Percentiles rank a stretch among this genome's conserved stretches.
Conservation (phyloP, 2,329 filamentous ascomycete genomes). For the Curvularia hawaiiensis region DNA sequence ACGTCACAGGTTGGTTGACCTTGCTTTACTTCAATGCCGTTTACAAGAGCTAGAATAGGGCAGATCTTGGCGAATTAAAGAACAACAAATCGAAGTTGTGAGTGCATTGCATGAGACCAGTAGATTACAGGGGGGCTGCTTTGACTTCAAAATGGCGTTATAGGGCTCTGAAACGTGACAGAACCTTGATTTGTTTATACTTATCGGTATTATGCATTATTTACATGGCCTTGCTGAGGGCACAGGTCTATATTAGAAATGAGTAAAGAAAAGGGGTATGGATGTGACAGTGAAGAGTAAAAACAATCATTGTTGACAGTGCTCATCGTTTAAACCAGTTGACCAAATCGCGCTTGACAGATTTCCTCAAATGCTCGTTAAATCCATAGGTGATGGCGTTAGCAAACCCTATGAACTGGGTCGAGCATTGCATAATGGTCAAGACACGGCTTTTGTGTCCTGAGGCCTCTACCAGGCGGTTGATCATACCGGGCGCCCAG, state of each 20-base stretch:
- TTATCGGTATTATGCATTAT: background rate
- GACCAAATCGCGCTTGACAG: background rate
- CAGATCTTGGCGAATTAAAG: background rate
- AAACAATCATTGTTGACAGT: background rate
- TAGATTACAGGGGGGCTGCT: background rate
- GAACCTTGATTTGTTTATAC: background rate
- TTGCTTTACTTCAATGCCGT: background rate
- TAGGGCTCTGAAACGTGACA: background rate
- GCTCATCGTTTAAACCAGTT: background rate
- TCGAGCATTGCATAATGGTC: conserved; percentile 22
- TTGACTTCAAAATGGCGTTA: background rate
- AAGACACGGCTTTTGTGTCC: conserved; percentile 16
- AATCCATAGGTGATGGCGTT: conserved; percentile 28
- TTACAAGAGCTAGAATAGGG: background rate
- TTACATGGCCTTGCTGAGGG: background rate
- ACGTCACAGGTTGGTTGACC: background rate
- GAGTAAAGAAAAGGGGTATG: background rate
- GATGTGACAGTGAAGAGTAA: background rate
- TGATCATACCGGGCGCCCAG: conserved; percentile 41
- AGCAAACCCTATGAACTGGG: conserved; percentile 29
- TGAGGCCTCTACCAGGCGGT: conserved; percentile 26
- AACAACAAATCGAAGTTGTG: background rate
- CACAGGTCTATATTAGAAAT: background rate
- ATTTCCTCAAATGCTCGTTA: conserved; percentile 21
- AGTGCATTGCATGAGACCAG: background rate